Evolutionary conservation across 1,139 yeast species (phyloP).

Genomic region (Yamadazyma kanchanaburiensis): DNA sequence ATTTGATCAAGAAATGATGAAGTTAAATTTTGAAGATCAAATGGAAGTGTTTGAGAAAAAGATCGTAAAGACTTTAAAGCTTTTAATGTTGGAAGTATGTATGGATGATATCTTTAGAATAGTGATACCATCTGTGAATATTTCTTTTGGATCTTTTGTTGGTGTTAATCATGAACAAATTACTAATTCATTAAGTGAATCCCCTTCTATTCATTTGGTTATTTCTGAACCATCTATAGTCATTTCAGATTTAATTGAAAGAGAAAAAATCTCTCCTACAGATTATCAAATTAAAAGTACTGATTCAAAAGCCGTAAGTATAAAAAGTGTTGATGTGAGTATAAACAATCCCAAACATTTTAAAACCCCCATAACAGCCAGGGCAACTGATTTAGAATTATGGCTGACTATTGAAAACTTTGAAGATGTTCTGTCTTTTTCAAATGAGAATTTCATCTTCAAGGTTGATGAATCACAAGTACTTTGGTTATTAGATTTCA

Average conservation of each 20-base stretch:
- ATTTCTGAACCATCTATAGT: constrained; percentile 39
- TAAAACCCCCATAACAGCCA: constrained; percentile 18
- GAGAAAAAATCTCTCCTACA: constrained; percentile 8
- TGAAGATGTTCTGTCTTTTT: constrained; percentile 29
- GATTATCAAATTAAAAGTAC: constrained; percentile 4
- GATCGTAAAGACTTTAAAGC: constrained; percentile 45
- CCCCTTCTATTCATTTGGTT: constrained; percentile 23
- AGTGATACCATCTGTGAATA: constrained; percentile 44
- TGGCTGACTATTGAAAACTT: constrained; percentile 38
- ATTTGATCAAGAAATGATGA: constrained; percentile 29
- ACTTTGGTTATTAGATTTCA: constrained; percentile 34
- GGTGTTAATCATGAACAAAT: constrained; percentile 14
- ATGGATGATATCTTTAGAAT: constrained; percentile 46
- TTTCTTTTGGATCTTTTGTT: constrained; percentile 43
- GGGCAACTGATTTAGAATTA: constrained; percentile 30
- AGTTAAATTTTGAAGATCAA: constrained; percentile 41
- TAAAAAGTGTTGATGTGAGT: constrained; percentile 23
- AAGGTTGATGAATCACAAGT: constrained; percentile 32
- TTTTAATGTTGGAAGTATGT: constrained; percentile 32
- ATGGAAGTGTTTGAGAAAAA: constrained; percentile 66
- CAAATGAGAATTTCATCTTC: constrained; percentile 28
- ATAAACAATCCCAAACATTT: constrained; percentile 20
- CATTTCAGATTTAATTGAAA: constrained; percentile 16
- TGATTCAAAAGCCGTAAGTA: constrained; percentile 29
- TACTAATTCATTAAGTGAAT: constrained; percentile 13